Evolutionary conservation across 1,284 basidiomycete genomes (phyloP).

Genomic region (Cryptococcus sp.): DNA sequence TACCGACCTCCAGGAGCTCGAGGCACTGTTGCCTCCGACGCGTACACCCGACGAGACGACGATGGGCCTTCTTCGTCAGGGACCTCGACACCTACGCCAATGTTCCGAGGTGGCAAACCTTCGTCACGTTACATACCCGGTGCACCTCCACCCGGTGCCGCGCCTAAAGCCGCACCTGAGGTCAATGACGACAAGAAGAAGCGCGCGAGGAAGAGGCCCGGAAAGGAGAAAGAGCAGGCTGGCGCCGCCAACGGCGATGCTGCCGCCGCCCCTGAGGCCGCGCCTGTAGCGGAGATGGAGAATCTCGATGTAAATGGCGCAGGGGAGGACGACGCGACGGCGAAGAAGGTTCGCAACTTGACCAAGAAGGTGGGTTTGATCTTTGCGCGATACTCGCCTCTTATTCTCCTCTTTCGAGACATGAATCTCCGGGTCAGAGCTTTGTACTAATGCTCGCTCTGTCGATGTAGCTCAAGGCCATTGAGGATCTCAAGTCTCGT

Average conservation of each 20-base stretch:
- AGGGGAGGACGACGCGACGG: slow-evolving; percentile 68
- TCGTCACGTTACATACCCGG: slow-evolving; percentile 65
- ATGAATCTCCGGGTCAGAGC: no score
- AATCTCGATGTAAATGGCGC: slow-evolving; percentile 56
- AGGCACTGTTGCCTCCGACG: slow-evolving; percentile 76
- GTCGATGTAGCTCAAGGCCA: slow-evolving; percentile 93
- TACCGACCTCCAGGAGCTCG: slow-evolving; percentile 92
- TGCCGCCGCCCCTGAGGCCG: slow-evolving; percentile 27
- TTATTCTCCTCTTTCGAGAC: no score
- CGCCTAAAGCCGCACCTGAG: slow-evolving; percentile 14
- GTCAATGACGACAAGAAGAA: slow-evolving; percentile 61
- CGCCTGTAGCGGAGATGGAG: slow-evolving; percentile 23
- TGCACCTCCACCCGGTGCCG: slow-evolving; percentile 51
- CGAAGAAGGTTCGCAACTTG: slow-evolving; percentile 90
- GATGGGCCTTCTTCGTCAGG: slow-evolving; percentile 59
- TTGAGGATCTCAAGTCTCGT: slow-evolving; percentile 92
- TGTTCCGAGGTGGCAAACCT: slow-evolving; percentile 61
- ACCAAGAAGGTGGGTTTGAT: slow-evolving; percentile 77
- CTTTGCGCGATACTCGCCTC: background rate
- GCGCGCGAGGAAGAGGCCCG: slow-evolving; percentile 60
- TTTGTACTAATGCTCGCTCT: no score
- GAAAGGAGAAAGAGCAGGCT: slow-evolving; percentile 58
- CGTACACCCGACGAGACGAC: slow-evolving; percentile 86
- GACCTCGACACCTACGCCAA: slow-evolving; percentile 61
- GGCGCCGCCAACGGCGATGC: slow-evolving; percentile 25